phyloP scores from a whole-genome alignment of 768 basidiomycete species.

The Mrakia blollopis region DNA sequence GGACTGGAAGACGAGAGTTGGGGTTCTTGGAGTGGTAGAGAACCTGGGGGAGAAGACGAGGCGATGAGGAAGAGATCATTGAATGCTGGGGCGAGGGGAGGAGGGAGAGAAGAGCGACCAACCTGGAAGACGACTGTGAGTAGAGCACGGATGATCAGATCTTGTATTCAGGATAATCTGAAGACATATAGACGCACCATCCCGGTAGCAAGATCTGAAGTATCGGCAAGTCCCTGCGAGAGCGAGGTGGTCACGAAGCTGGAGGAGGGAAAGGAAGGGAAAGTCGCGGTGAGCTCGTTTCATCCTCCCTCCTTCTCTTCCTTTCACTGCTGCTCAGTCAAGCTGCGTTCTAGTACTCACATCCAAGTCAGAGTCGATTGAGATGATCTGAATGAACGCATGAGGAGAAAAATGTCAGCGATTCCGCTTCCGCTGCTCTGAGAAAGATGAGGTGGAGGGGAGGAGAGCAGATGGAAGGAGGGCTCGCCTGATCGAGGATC shows the following conservation, averaged over 20 bases:
- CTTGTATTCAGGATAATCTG: neutral
- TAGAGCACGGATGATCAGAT: neutral
- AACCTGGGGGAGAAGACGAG: neutral
- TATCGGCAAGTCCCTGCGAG: neutral
- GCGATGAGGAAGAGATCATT: neutral
- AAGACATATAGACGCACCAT: neutral
- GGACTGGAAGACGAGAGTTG: neutral
- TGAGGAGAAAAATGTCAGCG: neutral
- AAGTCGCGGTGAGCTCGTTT: neutral
- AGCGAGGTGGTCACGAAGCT: slow-evolving; percentile 5
- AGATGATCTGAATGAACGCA: neutral
- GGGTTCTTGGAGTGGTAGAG: slow-evolving; percentile 1
- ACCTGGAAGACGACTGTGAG: too few relatives aligned
- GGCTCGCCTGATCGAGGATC: neutral
- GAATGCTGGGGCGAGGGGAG: neutral
- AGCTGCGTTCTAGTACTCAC: neutral
- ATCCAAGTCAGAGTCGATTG: neutral
- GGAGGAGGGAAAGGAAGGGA: neutral
- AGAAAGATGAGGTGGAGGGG: neutral
- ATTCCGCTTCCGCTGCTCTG: neutral
- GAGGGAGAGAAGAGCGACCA: neutral
- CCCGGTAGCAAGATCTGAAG: neutral
- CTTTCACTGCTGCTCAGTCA: neutral
- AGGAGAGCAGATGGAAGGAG: neutral
- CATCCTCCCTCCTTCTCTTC: neutral